Conservation (phyloP, 345 rosid genomes). For the Eucalyptus pauciflora region DNA sequence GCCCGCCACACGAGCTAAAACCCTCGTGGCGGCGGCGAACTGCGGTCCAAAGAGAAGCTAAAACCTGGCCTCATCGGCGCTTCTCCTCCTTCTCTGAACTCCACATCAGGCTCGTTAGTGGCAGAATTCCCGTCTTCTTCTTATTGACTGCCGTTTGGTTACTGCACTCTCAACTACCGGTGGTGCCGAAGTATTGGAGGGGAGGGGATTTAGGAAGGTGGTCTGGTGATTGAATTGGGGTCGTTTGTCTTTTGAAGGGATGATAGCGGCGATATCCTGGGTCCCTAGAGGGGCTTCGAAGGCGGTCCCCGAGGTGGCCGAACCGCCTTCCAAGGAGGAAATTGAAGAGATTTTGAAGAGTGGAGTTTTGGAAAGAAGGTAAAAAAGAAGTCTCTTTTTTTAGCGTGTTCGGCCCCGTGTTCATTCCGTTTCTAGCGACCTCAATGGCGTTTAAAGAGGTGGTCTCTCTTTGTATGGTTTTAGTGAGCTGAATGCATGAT, state of each 20-base stretch:
- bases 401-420: not conserved
- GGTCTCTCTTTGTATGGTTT: not conserved
- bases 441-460: not conserved
- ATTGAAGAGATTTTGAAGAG: conserved; percentile 61
- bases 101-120: not conserved
- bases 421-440: not conserved
- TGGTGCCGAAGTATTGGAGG: not conserved
- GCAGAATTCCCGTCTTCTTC: not conserved
- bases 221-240: not conserved
- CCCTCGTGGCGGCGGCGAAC: not conserved
- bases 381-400: not conserved
- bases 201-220: not conserved
- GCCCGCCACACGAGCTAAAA: not conserved
- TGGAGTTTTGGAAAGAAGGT: conserved; percentile 44
- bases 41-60: not conserved
- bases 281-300: conserved; percentile 75
- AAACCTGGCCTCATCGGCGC: not conserved
- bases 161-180: not conserved
- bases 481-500: not conserved
- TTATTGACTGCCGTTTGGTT: not conserved
- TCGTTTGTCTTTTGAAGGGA: conserved; percentile 4
- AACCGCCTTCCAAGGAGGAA: conserved; percentile 73
- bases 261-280: conserved; percentile 87
- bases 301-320: conserved; percentile 54
- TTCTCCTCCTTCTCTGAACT: not conserved